Evolutionary conservation across 2,329 filamentous ascomycete species (phyloP), one percentile per base, ranked within the genome.

Genomic region (Sarocladium brachiariae): DNA sequence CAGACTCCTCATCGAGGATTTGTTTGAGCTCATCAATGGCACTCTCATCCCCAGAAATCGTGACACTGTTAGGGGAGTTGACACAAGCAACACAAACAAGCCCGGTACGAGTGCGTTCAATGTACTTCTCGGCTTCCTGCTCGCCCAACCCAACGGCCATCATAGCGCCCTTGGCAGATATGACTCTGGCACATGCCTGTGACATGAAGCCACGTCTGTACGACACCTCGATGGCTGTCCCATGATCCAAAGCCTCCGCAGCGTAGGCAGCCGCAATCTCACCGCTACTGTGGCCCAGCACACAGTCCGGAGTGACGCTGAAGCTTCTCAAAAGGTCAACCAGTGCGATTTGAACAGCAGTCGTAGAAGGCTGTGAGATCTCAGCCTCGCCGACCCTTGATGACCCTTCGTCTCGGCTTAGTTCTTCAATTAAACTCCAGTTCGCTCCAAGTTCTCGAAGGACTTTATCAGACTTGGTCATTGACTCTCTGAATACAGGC

Each of bases 231-330:
- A 70, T 73, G 4, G 71, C 72, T 5, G 60, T 59, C 45, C 68
- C 58, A 18, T 61, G 59, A 2, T 63, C 61, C 18, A 75, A 59
- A 14, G 62, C 61, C 0, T 63, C 66, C 1, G 59, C 61, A 8
- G 71, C 68, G 50, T 68, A 72, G 1, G 72, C 70, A 6, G 72
- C 72, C 1, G 71, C 72, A 27, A 75, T 69, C 50, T 75, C 72
- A 2, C 72, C 72, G 1, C 71, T 74, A 1, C 72, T 74, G 53
- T 75, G 72, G 0, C 72, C 71, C 7, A 74, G 59, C 3, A 72
- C 68, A 16, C 61, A 56, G 5, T 52, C 53, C 2, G 70, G 67
- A 1, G 39, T 47, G 27, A 73, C 57, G 9, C 56, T 59, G 13
- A 69, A 61, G 2, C 64, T 62, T 8, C 51, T 49, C 4, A 73